Base-by-base conservation (phyloP, 1,139 yeast genomes). In the Hyphopichia pseudoburtonii region DNA sequence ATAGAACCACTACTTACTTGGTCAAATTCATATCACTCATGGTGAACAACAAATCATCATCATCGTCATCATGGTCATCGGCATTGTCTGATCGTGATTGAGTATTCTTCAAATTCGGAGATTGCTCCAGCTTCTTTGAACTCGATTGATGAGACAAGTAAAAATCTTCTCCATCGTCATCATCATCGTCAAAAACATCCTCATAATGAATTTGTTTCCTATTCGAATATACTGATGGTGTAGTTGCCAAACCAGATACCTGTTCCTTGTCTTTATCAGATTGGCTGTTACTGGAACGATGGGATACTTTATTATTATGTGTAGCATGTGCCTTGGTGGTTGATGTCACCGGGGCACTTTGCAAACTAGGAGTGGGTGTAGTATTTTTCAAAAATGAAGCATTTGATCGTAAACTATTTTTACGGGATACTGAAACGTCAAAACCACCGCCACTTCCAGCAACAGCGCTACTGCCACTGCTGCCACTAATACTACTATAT, bases 11-110 rank as follows among this genome's bases (percentile, higher is more conserved):
- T 28, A 21, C 32, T n/a, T 43, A 40, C 53, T 63, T 66, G 30
- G 70, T 67, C 30, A 71, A 54, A 43, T 83, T 81, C 92, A 86
- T 86, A 53, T 87, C 96, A 56, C 95, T 87, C 95, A 88, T 86
- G 22, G 94, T 84, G 60, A 88, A 88, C 39, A 88, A 65, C 51
- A 88, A 64, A 43, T 86, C 96, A 45, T 86, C 95, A 44, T 86
- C 94, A 31, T 83, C 88, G 28, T 79, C 83, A 25, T 76, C 80
- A 28, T 49, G 54, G n/a, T 44, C 48, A 5, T 32, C 36, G 23
- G 15, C 17, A 26, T 32, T 32, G 9, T 7, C 10, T 17, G 29
- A 27, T n/a, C 11, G 4, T 11, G 25, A 17, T 5, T 9, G 19
- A n/a, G n/a, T n/a, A 15, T 30, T 33, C 12, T 17, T 31, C 5